Base-by-base conservation (phyloP, 805 yeast genomes). In the Cyberlindnera veronae region DNA sequence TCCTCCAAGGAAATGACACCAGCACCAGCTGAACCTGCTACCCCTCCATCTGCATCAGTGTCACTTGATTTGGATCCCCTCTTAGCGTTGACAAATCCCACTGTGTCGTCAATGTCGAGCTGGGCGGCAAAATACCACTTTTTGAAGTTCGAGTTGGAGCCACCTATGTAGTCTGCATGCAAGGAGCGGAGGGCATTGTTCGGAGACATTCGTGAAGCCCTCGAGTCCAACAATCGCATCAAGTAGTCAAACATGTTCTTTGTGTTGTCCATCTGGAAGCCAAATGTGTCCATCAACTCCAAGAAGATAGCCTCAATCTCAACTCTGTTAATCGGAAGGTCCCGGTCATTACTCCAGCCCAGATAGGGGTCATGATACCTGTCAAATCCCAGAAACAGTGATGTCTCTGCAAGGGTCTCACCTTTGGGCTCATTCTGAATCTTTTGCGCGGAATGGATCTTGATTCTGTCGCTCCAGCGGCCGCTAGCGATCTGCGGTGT, bases 401-500 rank as follows among this genome's bases (percentile, higher is more conserved):
- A 67, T 20, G 58, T 55, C 35, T 70, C 76, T 4, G 67, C 66
- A 40, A 69, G 58, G 2, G 55, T 50, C 20, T 65, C 69, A 6
- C 68, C 69, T 15, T 64, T 62, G 11, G 45, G 17, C 2, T 44
- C 45, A 11, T 23, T 28, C n/a, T 30, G 38, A 18, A 29, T 51
- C 52, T 23, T 32, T 3, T 34, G 58, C 20, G 53, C 62, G 11
- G 69, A 65, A 24, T 61, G 37, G 19, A 53, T 49, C 31, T 61
- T 66, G 32, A 66, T 47, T 38, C 50, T 40, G 22, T 71, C 71
- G 37, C 63, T 64, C 74, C 76, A 70, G 32, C 74, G 83, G 6
- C 87, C 89, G 62, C 85, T 86, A 2, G 95, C 85, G 58, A 87
- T 77, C 58, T 86, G 87, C 36, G 95, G 95, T 51, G 88, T 85